Evolutionary conservation across 805 yeast genomes (phyloP), one percentile per base, ranked within the genome.

Genomic region (Kuraishia piskuri): DNA sequence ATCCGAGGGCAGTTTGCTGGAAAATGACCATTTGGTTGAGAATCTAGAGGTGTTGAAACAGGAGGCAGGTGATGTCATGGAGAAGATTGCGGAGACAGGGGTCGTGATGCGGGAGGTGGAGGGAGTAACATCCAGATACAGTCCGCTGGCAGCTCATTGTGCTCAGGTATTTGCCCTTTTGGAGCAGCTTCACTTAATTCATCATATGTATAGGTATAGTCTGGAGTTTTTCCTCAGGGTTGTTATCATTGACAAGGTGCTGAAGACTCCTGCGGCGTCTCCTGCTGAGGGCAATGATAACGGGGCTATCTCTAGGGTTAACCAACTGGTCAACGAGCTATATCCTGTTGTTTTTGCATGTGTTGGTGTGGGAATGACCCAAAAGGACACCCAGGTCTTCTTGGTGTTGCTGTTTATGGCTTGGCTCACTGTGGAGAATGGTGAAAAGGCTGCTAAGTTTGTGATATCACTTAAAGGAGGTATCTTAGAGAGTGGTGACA

Each of bases 31-130:
- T 0, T 67, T 90, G 2, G 63, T 88, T 19, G 67, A 72, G 4
- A 79, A 85, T 1, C 70, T 91, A 50, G 94, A 87, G 59, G 64
- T 61, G 0, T 67, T 92, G 51, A 91, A 92, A 62, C 55, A 63
- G 0, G 90, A 90, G 58, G 72, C 95, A 0, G 58, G 57, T 0
- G 74, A 75, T 19, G 76, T 89, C 17, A 77, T 78, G 40, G 53
- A 53, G 1, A 83, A 84, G 61, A 73, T 87, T 54, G 59, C 57
- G 1, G 84, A 83, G 52, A 79, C 91, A 0, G 71, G 71, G 2
- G 61, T 61, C 6, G 79, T 89, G 2, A 78, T 89, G 73, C 65
- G 58, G 1, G 72, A 77, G 3, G 79, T 88, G 17, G 83, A 82
- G 5, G 62, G 62, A 2, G 71, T 78, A 1, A 67, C 82, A 53